Percentiles rank a stretch among this genome's conserved stretches.
Conservation (phyloP, 2,329 filamentous ascomycete species). For the Trichoderma sp. region DNA sequence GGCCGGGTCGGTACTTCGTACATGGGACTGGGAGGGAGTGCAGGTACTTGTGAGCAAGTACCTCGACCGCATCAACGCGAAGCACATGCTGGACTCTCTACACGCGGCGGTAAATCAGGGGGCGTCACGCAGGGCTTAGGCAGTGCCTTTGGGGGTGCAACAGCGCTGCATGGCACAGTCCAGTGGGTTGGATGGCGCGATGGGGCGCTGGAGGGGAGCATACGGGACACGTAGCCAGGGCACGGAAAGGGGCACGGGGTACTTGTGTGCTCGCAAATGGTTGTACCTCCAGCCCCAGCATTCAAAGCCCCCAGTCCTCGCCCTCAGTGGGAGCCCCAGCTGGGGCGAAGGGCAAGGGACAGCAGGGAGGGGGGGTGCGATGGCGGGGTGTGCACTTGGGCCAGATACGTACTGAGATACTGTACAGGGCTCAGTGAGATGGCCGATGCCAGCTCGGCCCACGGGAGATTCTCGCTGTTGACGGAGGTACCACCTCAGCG, state of each 20-base stretch:
- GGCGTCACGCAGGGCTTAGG: slow-evolving; percentile 22
- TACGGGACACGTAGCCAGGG: slow-evolving; percentile 20
- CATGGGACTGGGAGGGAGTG: slow-evolving; percentile 17
- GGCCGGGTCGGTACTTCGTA: slow-evolving; percentile 30
- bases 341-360: slow-evolving; percentile 14
- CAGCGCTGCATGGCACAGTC: slow-evolving; percentile 16
- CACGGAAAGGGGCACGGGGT: slow-evolving; percentile 21
- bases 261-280: slow-evolving; percentile 21
- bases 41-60: slow-evolving; percentile 22
- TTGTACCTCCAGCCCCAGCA: slow-evolving; percentile 22
- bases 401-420: neutral
- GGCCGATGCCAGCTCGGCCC: slow-evolving; percentile 10
- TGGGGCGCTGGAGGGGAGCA: slow-evolving; percentile 18
- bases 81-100: slow-evolving; percentile 26
- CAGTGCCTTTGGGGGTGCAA: slow-evolving; percentile 12
- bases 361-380: neutral
- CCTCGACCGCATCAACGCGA: slow-evolving; percentile 7
- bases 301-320: slow-evolving; percentile 4
- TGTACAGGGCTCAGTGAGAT: neutral
- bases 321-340: slow-evolving; percentile 18
- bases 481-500: neutral
- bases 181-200: slow-evolving; percentile 18
- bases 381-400: neutral
- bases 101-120: slow-evolving; percentile 29
- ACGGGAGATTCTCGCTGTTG: slow-evolving; percentile 15